These are phyloP conservation scores for Tuber borchii DNA, from an alignment of 495 filamentous ascomycete species.

Conservation along the genomic window DNA sequence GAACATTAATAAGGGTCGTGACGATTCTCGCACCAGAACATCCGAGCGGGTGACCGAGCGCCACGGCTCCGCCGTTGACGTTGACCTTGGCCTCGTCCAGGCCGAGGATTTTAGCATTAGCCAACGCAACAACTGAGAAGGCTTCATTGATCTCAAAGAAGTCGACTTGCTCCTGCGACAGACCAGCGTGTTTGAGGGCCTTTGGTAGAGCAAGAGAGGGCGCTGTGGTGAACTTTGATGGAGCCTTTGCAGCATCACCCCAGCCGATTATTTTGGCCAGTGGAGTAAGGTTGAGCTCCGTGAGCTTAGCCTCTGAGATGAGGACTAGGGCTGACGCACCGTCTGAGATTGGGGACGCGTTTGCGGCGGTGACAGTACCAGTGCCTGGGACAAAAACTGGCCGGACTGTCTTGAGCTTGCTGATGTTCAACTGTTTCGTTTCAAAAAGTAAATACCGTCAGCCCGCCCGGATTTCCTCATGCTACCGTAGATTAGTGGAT, in stretches of 20 bases:
- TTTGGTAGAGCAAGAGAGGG: constrained; percentile 94
- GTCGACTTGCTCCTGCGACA: constrained; percentile 69
- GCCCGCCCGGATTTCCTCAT: neutral
- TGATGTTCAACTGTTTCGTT: constrained; percentile 65
- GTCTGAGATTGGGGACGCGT: constrained; percentile 92
- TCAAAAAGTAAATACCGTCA: neutral
- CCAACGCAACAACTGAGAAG: constrained; percentile 91
- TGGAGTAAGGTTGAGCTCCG: constrained; percentile 80
- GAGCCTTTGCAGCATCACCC: constrained; percentile 85
- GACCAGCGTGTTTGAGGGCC: constrained; percentile 82
- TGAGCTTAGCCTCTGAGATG: constrained; percentile 80
- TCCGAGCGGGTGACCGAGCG: constrained; percentile 89
- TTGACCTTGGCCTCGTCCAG: constrained; percentile 84
- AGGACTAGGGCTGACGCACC: constrained; percentile 85
- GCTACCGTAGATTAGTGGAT: neutral
- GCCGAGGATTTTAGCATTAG: constrained; percentile 83
- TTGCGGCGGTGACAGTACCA: constrained; percentile 93
- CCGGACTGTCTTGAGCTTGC: constrained; percentile 77
- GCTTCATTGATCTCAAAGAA: constrained; percentile 99
- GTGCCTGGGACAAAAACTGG: constrained; percentile 75
- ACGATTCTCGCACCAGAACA: constrained; percentile 89
- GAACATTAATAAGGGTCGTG: constrained; percentile 80
- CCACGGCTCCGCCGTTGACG: constrained; percentile 89
- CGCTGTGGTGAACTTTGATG: constrained; percentile 90
- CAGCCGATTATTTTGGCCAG: constrained; percentile 93